Evolutionary conservation across 2,329 filamentous ascomycete species (phyloP).

Genomic region (Chaetomium olivaceum): DNA sequence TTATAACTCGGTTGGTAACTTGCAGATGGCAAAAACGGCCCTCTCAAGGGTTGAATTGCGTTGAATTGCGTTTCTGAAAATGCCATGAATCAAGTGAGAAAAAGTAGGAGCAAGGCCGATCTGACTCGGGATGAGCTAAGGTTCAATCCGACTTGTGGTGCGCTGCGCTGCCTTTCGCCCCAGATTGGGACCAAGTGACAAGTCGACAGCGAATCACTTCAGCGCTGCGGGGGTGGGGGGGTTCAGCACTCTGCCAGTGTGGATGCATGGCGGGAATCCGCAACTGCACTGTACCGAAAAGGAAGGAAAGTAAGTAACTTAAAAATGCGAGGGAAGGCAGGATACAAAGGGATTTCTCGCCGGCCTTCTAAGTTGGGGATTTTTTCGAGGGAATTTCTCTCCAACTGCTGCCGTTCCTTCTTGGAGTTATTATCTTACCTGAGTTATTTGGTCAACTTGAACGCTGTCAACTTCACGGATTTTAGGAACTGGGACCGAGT

Average conservation of each 20-base stretch:
- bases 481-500: neutral
- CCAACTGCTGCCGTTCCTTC: neutral
- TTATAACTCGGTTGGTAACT: neutral
- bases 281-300: constrained; percentile 7
- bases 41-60: neutral
- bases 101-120: neutral
- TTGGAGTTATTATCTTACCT: too few relatives aligned
- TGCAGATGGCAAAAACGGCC: neutral
- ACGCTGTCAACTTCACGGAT: too few relatives aligned
- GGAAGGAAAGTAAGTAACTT: neutral
- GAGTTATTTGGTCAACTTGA: too few relatives aligned
- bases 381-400: neutral
- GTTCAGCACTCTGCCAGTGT: neutral
- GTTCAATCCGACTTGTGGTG: neutral
- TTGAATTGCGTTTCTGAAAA: neutral
- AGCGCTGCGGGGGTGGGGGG: constrained; percentile 6
- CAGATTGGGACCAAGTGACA: constrained; percentile 7
- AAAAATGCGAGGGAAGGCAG: neutral
- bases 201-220: constrained; percentile 6
- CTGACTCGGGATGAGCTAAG: neutral
- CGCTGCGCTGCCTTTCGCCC: neutral
- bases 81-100: neutral
- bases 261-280: constrained; percentile 1
- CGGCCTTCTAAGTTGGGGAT: neutral
- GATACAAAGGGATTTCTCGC: neutral